Evolutionary conservation across 768 basidiomycete species (phyloP).

Genomic region (Myochromella boudieri): DNA sequence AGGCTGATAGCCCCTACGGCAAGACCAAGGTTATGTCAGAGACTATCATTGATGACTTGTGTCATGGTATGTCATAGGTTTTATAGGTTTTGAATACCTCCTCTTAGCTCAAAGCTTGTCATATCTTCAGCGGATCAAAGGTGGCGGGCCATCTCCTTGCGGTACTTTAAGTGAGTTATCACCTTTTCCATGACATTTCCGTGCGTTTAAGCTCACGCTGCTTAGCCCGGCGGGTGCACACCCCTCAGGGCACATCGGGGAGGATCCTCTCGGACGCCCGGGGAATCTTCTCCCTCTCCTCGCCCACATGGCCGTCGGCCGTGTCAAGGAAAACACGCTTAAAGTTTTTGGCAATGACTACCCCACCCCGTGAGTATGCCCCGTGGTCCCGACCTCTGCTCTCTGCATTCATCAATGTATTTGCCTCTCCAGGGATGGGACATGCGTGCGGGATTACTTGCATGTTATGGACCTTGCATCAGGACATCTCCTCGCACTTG

Average conservation of each 20-base stretch:
- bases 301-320: constrained; percentile 92
- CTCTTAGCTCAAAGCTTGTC: constrained; percentile 1
- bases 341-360: constrained; percentile 98
- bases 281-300: constrained; percentile 93
- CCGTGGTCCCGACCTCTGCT: too few relatives aligned
- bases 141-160: constrained; percentile 84
- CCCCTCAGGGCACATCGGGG: constrained; percentile 91
- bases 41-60: constrained; percentile 85
- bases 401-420: constrained; percentile 1
- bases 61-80: constrained; percentile 53
- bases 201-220: background rate
- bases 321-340: constrained; percentile 64
- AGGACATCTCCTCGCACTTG: constrained; percentile 89
- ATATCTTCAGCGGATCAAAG: constrained; percentile 57
- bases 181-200: background rate
- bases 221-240: constrained; percentile 95
- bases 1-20: constrained; percentile 92
- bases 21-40: constrained; percentile 97
- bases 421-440: constrained; percentile 69
- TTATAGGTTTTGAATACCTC: background rate
- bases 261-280: constrained; percentile 94
- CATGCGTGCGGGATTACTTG: constrained; percentile 95
- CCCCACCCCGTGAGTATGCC: constrained; percentile 77
- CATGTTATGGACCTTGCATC: constrained; percentile 94
- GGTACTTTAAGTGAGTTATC: constrained; percentile 89